phyloP scores from a whole-genome alignment of 768 basidiomycete species.

The Pilatotrama ljubarskyi region DNA sequence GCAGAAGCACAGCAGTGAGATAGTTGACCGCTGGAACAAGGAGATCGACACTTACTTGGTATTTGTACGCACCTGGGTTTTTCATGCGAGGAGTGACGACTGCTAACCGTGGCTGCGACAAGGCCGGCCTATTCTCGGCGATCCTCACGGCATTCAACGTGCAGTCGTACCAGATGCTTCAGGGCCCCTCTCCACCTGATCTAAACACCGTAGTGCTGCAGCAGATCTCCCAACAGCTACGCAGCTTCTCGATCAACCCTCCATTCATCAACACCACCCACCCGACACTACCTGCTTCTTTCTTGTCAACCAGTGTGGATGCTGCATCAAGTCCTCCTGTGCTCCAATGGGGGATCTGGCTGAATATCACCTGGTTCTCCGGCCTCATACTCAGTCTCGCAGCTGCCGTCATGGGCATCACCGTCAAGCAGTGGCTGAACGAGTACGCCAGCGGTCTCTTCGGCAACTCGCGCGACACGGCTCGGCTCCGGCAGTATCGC shows the following conservation, averaged over 20 bases:
- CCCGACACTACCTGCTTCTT: too few species aligned
- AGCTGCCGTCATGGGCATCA: conserved; percentile 44
- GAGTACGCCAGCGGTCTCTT: conserved; percentile 34
- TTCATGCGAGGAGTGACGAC: too few species aligned
- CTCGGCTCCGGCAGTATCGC: conserved; percentile 43
- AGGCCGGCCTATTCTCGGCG: conserved; percentile 35
- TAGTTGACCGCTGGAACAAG: neutral
- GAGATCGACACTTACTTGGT: neutral
- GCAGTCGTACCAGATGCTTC: conserved; percentile 26
- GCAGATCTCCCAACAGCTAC: neutral
- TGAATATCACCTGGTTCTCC: conserved; percentile 45
- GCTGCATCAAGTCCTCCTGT: neutral
- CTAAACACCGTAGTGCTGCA: neutral
- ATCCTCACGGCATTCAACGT: conserved; percentile 32
- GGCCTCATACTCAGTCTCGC: conserved; percentile 40
- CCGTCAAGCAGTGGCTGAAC: conserved; percentile 52
- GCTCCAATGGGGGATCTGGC: conserved; percentile 35
- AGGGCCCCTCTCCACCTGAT: conserved; percentile 18
- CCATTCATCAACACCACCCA: too few species aligned
- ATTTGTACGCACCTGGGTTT: neutral
- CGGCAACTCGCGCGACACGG: conserved; percentile 34
- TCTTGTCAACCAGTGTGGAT: too few species aligned
- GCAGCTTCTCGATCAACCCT: too few species aligned
- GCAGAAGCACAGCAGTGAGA: neutral
- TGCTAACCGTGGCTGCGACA: too few species aligned